Evolutionary conservation across 441 rosid genomes (phyloP).

Genomic region (Arabidopsis hybrid): DNA sequence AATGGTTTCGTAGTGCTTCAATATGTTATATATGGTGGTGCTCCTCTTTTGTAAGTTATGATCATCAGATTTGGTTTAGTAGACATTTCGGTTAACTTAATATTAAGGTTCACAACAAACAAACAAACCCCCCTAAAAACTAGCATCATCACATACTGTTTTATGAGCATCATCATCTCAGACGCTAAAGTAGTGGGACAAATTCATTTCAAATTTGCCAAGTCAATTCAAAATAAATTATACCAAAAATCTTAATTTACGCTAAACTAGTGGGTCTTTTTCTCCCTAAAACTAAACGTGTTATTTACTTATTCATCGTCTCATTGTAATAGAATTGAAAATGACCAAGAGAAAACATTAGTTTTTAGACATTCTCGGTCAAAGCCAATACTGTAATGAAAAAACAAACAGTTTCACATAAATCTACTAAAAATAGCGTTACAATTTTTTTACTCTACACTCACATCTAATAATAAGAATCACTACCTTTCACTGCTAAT

Average conservation of each 20-base stretch:
- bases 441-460: conserved; percentile 8
- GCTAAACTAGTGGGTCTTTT: neutral
- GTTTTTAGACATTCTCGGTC: conserved; percentile 36
- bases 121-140: too few species aligned
- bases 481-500: conserved; percentile 22
- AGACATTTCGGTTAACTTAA: too few species aligned
- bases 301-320: neutral
- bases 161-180: neutral
- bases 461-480: conserved; percentile 31
- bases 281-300: neutral
- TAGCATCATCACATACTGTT: conserved; percentile 40
- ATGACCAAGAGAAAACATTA: conserved; percentile 3
- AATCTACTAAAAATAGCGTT: conserved; percentile 33
- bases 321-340: conserved; percentile 13
- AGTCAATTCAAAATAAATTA: conserved; percentile 29
- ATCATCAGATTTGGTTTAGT: too few species aligned
- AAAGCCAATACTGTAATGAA: conserved; percentile 25
- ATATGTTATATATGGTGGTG: too few species aligned
- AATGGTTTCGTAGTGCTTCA: too few species aligned
- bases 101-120: too few species aligned
- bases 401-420: neutral
- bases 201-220: conserved; percentile 33
- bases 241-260: conserved; percentile 1
- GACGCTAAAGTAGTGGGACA: conserved; percentile 32
- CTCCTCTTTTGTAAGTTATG: too few species aligned